Evolutionary conservation across 306 rosid species (phyloP).

Genomic region (Vigna radiata): DNA sequence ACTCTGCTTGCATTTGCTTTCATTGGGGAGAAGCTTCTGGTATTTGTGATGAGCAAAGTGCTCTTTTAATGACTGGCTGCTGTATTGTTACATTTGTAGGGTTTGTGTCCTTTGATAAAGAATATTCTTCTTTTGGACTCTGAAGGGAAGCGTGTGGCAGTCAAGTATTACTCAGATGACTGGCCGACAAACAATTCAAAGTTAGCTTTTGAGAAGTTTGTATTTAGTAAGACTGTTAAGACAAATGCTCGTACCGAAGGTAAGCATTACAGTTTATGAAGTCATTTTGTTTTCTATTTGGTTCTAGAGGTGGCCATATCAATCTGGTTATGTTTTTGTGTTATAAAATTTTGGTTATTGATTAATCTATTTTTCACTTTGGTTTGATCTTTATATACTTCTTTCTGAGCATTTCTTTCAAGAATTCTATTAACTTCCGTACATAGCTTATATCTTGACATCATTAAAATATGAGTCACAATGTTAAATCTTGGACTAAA

Average conservation of each 20-base stretch:
- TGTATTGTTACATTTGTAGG: conserved; percentile 52
- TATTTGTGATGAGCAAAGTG: neutral
- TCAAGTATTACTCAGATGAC: conserved; percentile 92
- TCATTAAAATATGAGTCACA: neutral
- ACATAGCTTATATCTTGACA: conserved; percentile 18
- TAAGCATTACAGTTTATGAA: conserved; percentile 49
- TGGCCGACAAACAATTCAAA: conserved; percentile 89
- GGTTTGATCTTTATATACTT: conserved; percentile 35
- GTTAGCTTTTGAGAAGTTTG: conserved; percentile 86
- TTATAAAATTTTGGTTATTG: conserved; percentile 13
- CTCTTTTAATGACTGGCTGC: conserved; percentile 27
- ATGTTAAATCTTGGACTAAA: conserved; percentile 35
- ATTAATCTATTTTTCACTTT: conserved; percentile 4
- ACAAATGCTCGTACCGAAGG: conserved; percentile 93
- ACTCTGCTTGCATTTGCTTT: conserved; percentile 27
- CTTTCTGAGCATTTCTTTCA: neutral
- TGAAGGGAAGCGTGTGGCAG: conserved; percentile 97
- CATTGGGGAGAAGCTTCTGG: neutral
- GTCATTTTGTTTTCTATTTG: conserved; percentile 26
- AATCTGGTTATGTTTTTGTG: neutral
- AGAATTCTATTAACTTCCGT: neutral
- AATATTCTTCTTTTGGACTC: conserved; percentile 95
- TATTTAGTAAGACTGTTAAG: conserved; percentile 83
- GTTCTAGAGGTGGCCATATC: conserved; percentile 28
- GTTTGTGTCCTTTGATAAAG: conserved; percentile 76